Evolutionary conservation across 2,329 filamentous ascomycete genomes (phyloP), one percentile per base, ranked within the genome.

Genomic region (Podosphaera xanthii): DNA sequence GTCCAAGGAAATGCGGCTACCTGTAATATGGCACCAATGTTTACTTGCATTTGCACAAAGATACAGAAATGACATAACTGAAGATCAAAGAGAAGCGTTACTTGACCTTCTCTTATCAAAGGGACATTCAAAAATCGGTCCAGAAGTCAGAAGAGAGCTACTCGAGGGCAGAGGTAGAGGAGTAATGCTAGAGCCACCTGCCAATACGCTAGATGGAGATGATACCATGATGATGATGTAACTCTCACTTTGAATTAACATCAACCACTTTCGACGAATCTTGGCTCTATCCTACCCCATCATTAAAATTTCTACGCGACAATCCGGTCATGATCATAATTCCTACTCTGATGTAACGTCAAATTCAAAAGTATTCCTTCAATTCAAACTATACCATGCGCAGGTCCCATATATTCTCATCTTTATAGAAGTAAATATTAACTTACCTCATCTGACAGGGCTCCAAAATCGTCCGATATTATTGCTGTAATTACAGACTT

Each of bases 1-100:
- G 60, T 72, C 71, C 22, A 74, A 74, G n/a, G 77, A 79, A 55
- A 74, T 77, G 67, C 87, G 86, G 68, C 71, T 97, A 63, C 92
- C 94, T 0, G 89, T 98, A 6, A 82, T 98, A 59, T 98, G 91
- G 89, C 92, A 98, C 71, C 91, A 97, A 73, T 89, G 86, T 65
- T 75, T 98, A 36, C 73, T 98, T 59, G 85, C 87, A 1, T 98
- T 98, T 72, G 89, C 92, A 34, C 86, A 96, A 72, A 78, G 91
- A 60, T 98, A 97, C 73, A 83, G 89, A 68, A 94, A 96, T 65
- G 91, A 97, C 70, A 91, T 96, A 65, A 95, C 89, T 1, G 90
- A 96, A 70, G 90, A 96, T 65, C 90, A 95, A 74, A 77, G 90
- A 65, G 91, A 98, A 72, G 87, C 89, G 0, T 73, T 98, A 57